Base-by-base conservation (phyloP, 345 rosid genomes). In the Reutealis trisperma region DNA sequence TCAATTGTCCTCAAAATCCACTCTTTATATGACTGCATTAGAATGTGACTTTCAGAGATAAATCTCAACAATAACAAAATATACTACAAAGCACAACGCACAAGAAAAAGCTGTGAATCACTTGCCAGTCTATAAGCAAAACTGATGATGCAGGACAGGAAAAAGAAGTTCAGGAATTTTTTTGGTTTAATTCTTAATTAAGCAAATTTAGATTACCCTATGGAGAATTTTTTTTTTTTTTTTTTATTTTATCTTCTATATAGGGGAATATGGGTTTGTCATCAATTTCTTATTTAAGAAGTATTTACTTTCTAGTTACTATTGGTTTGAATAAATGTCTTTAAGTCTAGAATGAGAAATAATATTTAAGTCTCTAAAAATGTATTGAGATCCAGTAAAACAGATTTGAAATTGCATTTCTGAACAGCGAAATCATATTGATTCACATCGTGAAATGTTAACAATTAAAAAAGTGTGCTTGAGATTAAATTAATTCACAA, bases 1-100 rank as follows among this genome's bases (percentile, higher is more conserved):
- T 90, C 91, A 60, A 88, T 84, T 59, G 89, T 88, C 75, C 78
- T 89, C 86, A 90, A 78, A 74, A 96, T 88, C 94, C 97, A 93
- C 37, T 88, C 86, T 80, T 93, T 93, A 77, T 85, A 96, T 52
- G 75, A 80, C 98, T 96, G 78, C 83, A 76, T 63, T 25, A 32
- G 25, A 75, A 74, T 9, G 62, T 16, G 6, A 75, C 69, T 12
- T 54, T 71, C 27, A 71, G 41, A 25, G 7, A 70, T 69, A 64
- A 74, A 9, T 18, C 19, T 51, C 42, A 24, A 24, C 5, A 64
- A 64, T 6, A 11, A 22, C 10, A 4, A 19, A 42, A 2, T 64
- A 9, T 11, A 75, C n/a, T 51, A 13, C 54, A 24, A 73, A 13
- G 30, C 21, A 37, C 54, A 60, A 21, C 30, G 63, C 63, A n/a